Conservation (phyloP, 208 protist species). For the Kentomonas sorsogonicus region DNA sequence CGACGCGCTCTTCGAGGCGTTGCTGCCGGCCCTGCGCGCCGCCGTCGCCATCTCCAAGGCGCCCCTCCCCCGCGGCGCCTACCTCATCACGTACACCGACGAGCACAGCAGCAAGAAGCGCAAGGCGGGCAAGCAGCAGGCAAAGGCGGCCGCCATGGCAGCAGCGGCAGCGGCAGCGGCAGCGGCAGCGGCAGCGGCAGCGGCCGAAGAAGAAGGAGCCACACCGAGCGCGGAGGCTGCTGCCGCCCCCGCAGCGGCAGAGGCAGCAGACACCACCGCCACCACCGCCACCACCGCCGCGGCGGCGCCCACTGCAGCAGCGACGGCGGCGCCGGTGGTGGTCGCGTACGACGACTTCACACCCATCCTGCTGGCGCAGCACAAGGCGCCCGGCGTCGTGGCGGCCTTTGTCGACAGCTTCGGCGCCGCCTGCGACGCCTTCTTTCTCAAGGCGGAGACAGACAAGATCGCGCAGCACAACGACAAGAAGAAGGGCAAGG, state of each 20-base stretch:
- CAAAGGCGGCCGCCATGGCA: background rate
- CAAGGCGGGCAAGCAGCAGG: conserved; percentile 5
- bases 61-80: conserved; percentile 45
- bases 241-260: background rate
- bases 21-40: conserved; percentile 51
- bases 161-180: background rate
- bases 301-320: background rate
- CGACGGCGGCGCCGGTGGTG: conserved; percentile 18
- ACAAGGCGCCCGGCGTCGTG: conserved; percentile 29
- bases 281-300: no score
- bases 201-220: background rate
- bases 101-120: conserved; percentile 12
- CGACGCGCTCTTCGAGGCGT: conserved; percentile 26
- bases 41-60: conserved; percentile 43
- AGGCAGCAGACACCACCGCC: background rate
- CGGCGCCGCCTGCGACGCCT: conserved; percentile 89
- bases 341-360: conserved; percentile 88
- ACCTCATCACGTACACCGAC: conserved; percentile 33
- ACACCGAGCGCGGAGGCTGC: background rate
- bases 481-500: conserved; percentile 61
- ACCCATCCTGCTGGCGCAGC: conserved; percentile 86
- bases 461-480: conserved; percentile 84
- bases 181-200: conserved; percentile 2
- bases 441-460: conserved; percentile 90
- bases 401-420: conserved; percentile 65